Evolutionary conservation across 805 yeast genomes (phyloP), one percentile per base, ranked within the genome.

Genomic region (Ogataea ganodermae): DNA sequence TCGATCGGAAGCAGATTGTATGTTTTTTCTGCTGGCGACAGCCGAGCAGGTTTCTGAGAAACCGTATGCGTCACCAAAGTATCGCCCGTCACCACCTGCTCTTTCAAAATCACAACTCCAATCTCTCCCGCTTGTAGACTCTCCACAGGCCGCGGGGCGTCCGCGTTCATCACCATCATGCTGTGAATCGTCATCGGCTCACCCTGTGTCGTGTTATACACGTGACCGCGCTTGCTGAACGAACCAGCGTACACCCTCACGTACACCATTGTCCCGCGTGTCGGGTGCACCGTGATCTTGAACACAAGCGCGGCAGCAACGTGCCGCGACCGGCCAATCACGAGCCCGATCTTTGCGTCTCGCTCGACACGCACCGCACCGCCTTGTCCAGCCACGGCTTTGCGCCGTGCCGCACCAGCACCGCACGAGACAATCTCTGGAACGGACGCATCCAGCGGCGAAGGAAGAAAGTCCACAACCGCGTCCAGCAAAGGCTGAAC

Each of bases 401-500:
- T 52, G 50, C 27, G 44, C 48, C 23, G 59, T 46, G 41, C 56
- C 54, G 48, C 58, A 57, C 26, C 16, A 6, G 40, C 24, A 3
- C 49, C 13, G 14, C 55, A 27, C 2, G 47, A 51, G 3, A 52
- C 52, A 3, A 84, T 73, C 38, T 80, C 81, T 0, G 96, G 94
- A 2, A 76, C 55, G 1, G 62, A 62, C 0, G 76, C 72, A 51
- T 90, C 90, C 2, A 76, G 53, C 1, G 98, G 98, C 1, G 90
- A 81, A 0, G 99, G 98, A 14, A 94, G 69, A 58, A 78, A 94
- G 45, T 79, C 77, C 1, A 81, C 77, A 10, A 91, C 77, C 0
- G 95, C 91, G 66, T 92, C 97, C 67, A 94, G 68, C 41, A 94
- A 70, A 1, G 98, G 97, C 63, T 94, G 98, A 2, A 94, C 96